Conservation (phyloP, 73 alveolate species). For the Paramecium caudatum region DNA sequence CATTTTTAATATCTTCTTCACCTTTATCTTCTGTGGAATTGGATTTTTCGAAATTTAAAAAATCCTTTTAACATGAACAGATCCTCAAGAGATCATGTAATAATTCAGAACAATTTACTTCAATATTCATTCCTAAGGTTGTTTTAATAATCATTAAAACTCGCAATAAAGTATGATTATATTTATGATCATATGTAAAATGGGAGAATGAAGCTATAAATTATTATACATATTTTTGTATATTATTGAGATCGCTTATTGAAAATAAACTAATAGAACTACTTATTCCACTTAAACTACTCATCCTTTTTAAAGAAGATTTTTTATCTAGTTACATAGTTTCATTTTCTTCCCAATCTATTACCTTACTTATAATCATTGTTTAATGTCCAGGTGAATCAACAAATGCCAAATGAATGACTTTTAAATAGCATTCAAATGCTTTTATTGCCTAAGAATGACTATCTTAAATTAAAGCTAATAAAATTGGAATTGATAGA, state of each 20-base stretch:
- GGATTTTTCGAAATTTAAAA: conserved; percentile 23
- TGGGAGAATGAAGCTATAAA: conserved; percentile 57
- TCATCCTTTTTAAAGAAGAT: neutral
- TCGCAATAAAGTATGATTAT: neutral
- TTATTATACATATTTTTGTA: neutral
- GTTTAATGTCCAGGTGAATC: neutral
- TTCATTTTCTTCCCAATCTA: conserved; percentile 34
- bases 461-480: conserved; percentile 41
- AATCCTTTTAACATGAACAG: conserved; percentile 60
- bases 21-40: no score
- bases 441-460: neutral
- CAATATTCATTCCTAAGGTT: neutral
- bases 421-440: conserved; percentile 21
- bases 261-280: neutral
- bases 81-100: conserved; percentile 46
- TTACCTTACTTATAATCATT: neutral
- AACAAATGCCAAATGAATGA: conserved; percentile 44
- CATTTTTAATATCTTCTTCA: conserved; percentile 21
- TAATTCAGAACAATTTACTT: neutral
- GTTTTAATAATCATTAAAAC: conserved; percentile 29
- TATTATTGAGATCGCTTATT: neutral
- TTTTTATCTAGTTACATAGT: neutral
- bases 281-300: neutral
- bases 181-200: conserved; percentile 37
- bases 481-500: neutral